Evolutionary conservation across 805 yeast species (phyloP).

Genomic region (Lachancea lanzarotensis): DNA sequence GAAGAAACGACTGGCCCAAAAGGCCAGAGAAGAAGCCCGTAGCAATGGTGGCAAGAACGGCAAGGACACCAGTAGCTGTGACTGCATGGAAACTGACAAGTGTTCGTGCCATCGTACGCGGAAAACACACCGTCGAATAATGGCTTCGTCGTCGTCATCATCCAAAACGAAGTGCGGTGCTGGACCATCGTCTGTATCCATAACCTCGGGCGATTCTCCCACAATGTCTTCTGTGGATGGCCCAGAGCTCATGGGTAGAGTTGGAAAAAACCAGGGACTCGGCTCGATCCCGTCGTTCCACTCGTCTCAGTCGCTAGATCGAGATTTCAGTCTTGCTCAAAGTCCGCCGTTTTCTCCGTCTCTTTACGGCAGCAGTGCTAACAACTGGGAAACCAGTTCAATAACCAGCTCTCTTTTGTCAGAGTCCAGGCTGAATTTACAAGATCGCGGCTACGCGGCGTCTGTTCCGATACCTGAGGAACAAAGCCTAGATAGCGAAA

Average conservation of each 20-base stretch:
- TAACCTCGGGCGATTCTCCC: constrained; percentile 2
- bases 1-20: constrained; percentile 34
- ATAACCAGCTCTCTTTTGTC: constrained; percentile 15
- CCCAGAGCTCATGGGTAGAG: constrained; percentile 18
- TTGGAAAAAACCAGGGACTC: constrained; percentile 25
- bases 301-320: constrained; percentile 30
- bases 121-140: constrained; percentile 4
- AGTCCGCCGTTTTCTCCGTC: constrained; percentile 21
- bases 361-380: constrained; percentile 2
- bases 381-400: constrained; percentile 17
- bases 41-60: constrained; percentile 21
- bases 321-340: constrained; percentile 25
- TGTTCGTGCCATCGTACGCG: constrained; percentile 10
- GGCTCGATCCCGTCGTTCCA: constrained; percentile 30
- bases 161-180: background rate
- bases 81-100: constrained; percentile 11
- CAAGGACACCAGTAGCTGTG: constrained; percentile 12
- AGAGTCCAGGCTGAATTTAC: constrained; percentile 15
- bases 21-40: constrained; percentile 29
- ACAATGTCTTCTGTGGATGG: constrained; percentile 4
- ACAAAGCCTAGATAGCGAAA: constrained; percentile 15
- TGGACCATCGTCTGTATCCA: constrained; percentile 4
- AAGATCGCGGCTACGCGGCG: constrained; percentile 13
- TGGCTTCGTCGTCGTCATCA: no score
- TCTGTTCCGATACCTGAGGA: constrained; percentile 25